Conservation (phyloP, 2,329 filamentous ascomycete genomes). For the Cytospora mali region DNA sequence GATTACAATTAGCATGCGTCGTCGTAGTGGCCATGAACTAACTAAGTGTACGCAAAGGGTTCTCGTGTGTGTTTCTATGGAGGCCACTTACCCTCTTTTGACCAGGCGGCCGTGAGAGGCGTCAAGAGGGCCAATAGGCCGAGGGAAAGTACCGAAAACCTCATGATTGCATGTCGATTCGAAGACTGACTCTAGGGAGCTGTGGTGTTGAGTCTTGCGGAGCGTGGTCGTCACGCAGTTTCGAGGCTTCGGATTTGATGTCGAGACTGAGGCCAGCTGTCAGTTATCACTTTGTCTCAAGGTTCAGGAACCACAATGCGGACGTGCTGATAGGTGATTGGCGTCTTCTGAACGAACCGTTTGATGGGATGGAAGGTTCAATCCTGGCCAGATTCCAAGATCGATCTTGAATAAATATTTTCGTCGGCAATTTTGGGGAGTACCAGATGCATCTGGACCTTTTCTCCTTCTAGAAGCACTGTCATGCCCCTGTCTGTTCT, state of each 20-base stretch:
- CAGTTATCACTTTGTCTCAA: slow-evolving; percentile 10
- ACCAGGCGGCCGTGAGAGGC: slow-evolving; percentile 74
- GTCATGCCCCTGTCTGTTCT: neutral
- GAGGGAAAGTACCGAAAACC: slow-evolving; percentile 65
- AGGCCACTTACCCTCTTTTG: slow-evolving; percentile 71
- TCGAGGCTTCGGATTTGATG: neutral
- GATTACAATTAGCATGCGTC: slow-evolving; percentile 11
- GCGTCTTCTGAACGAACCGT: neutral
- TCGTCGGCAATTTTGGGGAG: neutral
- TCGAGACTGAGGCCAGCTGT: slow-evolving; percentile 20
- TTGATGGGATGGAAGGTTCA: neutral
- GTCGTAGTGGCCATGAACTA: slow-evolving; percentile 4
- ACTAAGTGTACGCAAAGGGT: neutral
- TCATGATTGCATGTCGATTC: slow-evolving; percentile 64
- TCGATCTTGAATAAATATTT: neutral
- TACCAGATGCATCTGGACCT: neutral
- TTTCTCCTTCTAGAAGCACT: neutral
- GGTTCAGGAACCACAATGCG: neutral
- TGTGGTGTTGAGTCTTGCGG: slow-evolving; percentile 2
- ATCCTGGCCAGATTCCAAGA: neutral
- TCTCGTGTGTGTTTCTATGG: neutral
- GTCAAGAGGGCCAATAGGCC: slow-evolving; percentile 70
- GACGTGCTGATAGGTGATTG: neutral
- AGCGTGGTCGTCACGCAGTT: neutral
- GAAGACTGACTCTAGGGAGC: neutral